phyloP scores from a whole-genome alignment of 169 alveolate species.

The Perkinsus marinus region DNA sequence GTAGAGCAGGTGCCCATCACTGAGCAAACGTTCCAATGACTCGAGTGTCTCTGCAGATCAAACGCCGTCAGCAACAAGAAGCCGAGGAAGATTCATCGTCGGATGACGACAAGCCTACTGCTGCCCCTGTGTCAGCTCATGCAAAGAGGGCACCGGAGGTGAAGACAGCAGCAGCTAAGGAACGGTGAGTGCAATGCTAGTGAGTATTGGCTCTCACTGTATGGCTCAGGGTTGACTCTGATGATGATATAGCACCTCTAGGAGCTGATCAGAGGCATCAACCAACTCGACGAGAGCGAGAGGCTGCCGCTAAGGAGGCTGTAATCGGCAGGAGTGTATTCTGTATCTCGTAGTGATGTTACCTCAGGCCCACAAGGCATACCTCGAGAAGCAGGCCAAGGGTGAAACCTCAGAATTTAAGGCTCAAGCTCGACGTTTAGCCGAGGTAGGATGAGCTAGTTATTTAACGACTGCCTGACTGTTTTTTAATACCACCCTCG shows the following conservation, averaged over 20 bases:
- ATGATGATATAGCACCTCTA: neutral
- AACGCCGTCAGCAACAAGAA: neutral
- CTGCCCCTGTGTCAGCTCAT: neutral
- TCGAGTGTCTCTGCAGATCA: neutral
- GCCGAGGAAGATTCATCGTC: neutral
- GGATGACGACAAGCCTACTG: neutral
- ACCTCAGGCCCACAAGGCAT: neutral
- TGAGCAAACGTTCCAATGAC: neutral
- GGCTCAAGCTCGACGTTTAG: neutral
- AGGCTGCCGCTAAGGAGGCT: neutral
- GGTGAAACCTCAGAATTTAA: neutral
- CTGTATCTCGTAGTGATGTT: no score
- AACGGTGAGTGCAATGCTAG: neutral
- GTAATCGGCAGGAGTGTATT: neutral
- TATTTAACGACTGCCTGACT: no score
- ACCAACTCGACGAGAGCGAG: neutral
- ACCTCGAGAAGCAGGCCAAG: neutral
- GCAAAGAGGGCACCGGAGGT: neutral
- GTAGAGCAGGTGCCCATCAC: neutral
- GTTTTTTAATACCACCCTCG: neutral
- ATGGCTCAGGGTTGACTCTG: neutral
- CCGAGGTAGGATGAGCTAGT: neutral
- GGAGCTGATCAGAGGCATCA: neutral
- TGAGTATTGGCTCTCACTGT: neutral
- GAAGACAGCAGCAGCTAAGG: neutral